Percentiles rank a stretch among this genome's conserved stretches.
Evolutionary conservation across 2,329 filamentous ascomycete genomes (phyloP).

Genomic region (Aspergillus ochraceoroseus): DNA sequence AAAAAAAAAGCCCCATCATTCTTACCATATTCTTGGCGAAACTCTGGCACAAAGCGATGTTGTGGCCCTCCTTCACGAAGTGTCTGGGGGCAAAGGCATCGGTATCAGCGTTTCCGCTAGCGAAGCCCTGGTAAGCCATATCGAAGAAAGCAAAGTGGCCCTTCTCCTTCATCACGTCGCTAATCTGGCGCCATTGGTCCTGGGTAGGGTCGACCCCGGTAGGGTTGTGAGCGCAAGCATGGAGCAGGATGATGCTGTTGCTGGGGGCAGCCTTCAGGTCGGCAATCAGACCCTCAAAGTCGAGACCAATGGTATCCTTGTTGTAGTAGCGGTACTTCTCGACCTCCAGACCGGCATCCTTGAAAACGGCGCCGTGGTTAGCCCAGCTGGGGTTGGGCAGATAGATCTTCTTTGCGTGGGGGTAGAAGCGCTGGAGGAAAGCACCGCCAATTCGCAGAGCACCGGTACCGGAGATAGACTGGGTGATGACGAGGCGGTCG

Average conservation of each 20-base stretch:
- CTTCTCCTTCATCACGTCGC: conserved; percentile 75
- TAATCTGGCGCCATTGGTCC: conserved; percentile 90
- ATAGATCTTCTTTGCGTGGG: conserved; percentile 89
- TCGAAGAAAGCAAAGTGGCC: conserved; percentile 96
- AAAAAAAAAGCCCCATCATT: conserved; percentile 9
- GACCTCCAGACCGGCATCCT: conserved; percentile 82
- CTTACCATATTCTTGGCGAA: conserved; percentile 98
- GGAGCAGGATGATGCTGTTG: conserved; percentile 84
- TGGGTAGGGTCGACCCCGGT: conserved; percentile 90
- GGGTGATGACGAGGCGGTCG: conserved; percentile 80
- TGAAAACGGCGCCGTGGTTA: conserved; percentile 96
- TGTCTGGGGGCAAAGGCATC: conserved; percentile 91
- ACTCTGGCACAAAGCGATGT: conserved; percentile 81
- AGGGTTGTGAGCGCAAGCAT: conserved; percentile 97
- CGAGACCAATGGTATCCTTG: conserved; percentile 95
- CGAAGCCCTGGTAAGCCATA: conserved; percentile 99
- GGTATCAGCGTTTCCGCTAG: conserved; percentile 82
- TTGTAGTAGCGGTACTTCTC: conserved; percentile 98
- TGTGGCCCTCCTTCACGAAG: conserved; percentile 89
- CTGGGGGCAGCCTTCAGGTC: conserved; percentile 86
- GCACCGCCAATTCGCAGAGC: conserved; percentile 90
- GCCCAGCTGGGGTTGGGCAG: conserved; percentile 96
- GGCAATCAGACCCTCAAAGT: conserved; percentile 88
- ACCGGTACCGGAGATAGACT: conserved; percentile 97
- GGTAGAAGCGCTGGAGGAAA: conserved; percentile 89